phyloP scores from a whole-genome alignment of 495 filamentous ascomycete species.

The Mytilinidion resinicola region DNA sequence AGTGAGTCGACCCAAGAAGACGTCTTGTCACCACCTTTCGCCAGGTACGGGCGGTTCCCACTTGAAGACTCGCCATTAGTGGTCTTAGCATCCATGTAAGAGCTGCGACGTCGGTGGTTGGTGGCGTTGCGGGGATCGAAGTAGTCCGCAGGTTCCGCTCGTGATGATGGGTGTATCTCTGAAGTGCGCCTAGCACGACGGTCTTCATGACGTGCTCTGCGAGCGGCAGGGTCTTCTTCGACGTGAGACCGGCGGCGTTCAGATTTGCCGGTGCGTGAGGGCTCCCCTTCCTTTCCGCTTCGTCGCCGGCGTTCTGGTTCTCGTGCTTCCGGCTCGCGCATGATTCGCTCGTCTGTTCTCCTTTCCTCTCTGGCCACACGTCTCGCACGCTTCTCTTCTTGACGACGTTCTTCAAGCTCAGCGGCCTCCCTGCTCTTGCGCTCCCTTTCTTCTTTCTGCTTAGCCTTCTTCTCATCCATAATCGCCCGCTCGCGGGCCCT shows the following conservation, averaged over 20 bases:
- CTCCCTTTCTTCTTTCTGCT: slow-evolving; percentile 21
- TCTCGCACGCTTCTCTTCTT: slow-evolving; percentile 26
- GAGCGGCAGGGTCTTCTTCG: slow-evolving; percentile 27
- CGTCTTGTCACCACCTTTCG: slow-evolving; percentile 29
- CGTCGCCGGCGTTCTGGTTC: slow-evolving; percentile 17
- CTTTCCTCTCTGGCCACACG: slow-evolving; percentile 22
- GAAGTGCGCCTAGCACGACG: slow-evolving; percentile 20
- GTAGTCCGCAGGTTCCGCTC: slow-evolving; percentile 23
- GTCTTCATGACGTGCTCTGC: slow-evolving; percentile 20
- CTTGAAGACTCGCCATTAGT: neutral
- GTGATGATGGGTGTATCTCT: slow-evolving; percentile 9
- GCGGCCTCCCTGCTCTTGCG: slow-evolving; percentile 21
- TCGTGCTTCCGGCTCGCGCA: neutral
- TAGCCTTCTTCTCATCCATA: slow-evolving; percentile 25
- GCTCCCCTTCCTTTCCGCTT: slow-evolving; percentile 23
- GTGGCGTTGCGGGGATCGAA: slow-evolving; percentile 27
- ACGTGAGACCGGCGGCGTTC: slow-evolving; percentile 22
- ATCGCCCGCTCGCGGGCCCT: slow-evolving; percentile 19
- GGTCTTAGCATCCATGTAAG: neutral
- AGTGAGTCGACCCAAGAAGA: slow-evolving; percentile 29
- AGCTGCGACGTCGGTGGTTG: slow-evolving; percentile 14
- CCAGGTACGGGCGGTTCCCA: slow-evolving; percentile 21
- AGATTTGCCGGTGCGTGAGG: slow-evolving; percentile 12
- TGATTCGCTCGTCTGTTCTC: slow-evolving; percentile 8
- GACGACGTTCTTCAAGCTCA: slow-evolving; percentile 25